Base-by-base conservation (phyloP, 495 filamentous ascomycete species). In the Xylaria grammica region DNA sequence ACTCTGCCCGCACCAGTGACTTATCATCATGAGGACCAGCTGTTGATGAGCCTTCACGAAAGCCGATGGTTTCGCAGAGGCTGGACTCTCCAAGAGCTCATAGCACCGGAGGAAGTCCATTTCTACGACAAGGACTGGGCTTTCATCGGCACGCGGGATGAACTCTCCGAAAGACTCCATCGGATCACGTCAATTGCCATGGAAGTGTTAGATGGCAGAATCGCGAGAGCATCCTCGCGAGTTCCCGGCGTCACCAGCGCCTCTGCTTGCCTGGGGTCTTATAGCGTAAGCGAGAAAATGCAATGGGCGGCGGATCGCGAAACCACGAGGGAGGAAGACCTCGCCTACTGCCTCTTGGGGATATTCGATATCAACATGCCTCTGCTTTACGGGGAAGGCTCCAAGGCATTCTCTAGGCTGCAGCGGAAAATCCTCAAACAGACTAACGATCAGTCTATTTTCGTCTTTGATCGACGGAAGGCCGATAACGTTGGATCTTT, bases 351-450 rank as follows among this genome's bases (percentile, higher is more conserved):
- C 7, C 49, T 68, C 1, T 40, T 65, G 3, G 66, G 62, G 0
- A 61, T 65, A 20, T 68, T 68, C 15, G 51, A 36, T 20, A 46
- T 68, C 13, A 32, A 24, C 11, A 65, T 68, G 66, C 44, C 62
- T 1, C 52, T 68, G 49, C 57, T 60, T 9, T 68, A 68, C 15
- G 62, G 66, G 30, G 66, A 68, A 32, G 66, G 66, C 2, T 38
- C 51, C 3, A 68, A 70, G 22, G 67, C 69, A 0, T 74, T 74
- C 46, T 48, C 38, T 13, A 19, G 67, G 29, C 67, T 74, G 8
- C 70, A 74, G 60, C 66, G 73, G 34, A 70, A 74, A 53, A 74
- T 74, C 57, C 59, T 69, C 53, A 70, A 59, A 15, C 54, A 62
- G 10, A 65, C 60, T 0, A 62, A 63, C 42, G 72, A 74, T 46